Base-by-base conservation (phyloP, 768 basidiomycete genomes). In the Vararia minispora region DNA sequence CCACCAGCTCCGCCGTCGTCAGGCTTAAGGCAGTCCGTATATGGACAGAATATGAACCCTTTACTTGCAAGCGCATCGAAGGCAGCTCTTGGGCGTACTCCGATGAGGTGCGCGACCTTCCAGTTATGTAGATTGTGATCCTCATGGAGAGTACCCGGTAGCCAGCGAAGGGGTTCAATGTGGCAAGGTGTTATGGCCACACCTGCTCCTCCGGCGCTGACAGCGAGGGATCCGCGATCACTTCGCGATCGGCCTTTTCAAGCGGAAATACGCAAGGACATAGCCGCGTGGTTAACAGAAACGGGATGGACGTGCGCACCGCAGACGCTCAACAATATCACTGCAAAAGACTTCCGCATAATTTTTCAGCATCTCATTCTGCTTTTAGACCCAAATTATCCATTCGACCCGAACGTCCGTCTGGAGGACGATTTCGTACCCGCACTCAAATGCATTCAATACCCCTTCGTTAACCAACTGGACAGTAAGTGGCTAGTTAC, bases 401-500 rank as follows among this genome's bases (percentile, higher is more conserved):
- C 71, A n/a, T 64, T 71, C 44, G 65, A 68, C 51, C 60, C 69
- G 37, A 65, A 65, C 23, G 63, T 61, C 45, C 73, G 71, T 33
- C 68, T 75, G 35, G 91, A 94, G 48, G 91, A 97, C 37, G 87
- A 92, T 48, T 81, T 89, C 47, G 66, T 86, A 10, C 69, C 69
- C 4, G 68, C 84, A 6, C 56, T 99, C 46, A 82, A 76, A 53
- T 72, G 79, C 5, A 58, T 88, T 26, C 69, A 72, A 45, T 99
- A 97, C 59, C 94, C 95, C 0, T 85, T 78, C 42, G 69, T 76
- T 3, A 70, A 79, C 35, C 69, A 74, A 41, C 71, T 97, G 13
- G 86, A 89, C 48, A 77, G 79, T 36, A 91, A 86, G 46, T 88
- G 86, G 71, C 59, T 98, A 4, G 80, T 80, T 6, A 81, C 91